Evolutionary conservation across 495 filamentous ascomycete species (phyloP).

Genomic region (Talaromyces adpressus): DNA sequence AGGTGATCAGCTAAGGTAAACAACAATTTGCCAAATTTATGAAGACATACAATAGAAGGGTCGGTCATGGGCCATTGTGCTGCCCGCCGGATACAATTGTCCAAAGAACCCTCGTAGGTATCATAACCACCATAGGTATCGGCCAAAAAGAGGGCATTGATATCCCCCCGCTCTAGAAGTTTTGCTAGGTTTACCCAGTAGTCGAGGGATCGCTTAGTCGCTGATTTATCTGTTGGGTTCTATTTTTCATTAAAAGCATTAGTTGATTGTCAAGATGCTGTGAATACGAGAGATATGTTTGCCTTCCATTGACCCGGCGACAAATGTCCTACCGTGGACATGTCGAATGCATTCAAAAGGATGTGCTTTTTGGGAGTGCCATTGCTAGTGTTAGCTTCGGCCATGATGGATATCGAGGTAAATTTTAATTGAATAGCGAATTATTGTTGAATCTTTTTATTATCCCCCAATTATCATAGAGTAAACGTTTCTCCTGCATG

Average conservation of each 20-base stretch:
- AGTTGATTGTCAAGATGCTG: not conserved
- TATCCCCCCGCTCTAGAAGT: slow-evolving; percentile 49
- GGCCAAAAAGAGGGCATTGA: slow-evolving; percentile 55
- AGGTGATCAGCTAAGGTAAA: not conserved
- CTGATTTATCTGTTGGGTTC: slow-evolving; percentile 50
- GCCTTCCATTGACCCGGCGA: slow-evolving; percentile 60
- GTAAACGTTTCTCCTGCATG: not conserved
- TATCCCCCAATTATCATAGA: not conserved
- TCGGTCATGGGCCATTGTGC: slow-evolving; percentile 55
- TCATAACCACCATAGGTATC: slow-evolving; percentile 55
- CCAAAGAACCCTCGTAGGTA: slow-evolving; percentile 49
- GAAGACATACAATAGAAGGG: slow-evolving; percentile 43
- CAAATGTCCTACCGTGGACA: slow-evolving; percentile 56
- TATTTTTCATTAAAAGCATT: slow-evolving; percentile 11
- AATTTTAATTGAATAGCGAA: not conserved
- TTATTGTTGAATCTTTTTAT: not conserved
- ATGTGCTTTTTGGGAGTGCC: slow-evolving; percentile 46
- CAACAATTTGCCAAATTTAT: not conserved
- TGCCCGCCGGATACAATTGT: slow-evolving; percentile 41
- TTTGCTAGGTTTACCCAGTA: slow-evolving; percentile 58
- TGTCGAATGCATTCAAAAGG: slow-evolving; percentile 59
- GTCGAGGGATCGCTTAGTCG: slow-evolving; percentile 46
- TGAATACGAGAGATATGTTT: not conserved
- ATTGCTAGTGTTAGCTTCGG: slow-evolving; percentile 3
- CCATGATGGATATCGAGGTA: not conserved